Base-by-base conservation (phyloP, 805 yeast genomes). In the Nakazawaea wickerhamii region DNA sequence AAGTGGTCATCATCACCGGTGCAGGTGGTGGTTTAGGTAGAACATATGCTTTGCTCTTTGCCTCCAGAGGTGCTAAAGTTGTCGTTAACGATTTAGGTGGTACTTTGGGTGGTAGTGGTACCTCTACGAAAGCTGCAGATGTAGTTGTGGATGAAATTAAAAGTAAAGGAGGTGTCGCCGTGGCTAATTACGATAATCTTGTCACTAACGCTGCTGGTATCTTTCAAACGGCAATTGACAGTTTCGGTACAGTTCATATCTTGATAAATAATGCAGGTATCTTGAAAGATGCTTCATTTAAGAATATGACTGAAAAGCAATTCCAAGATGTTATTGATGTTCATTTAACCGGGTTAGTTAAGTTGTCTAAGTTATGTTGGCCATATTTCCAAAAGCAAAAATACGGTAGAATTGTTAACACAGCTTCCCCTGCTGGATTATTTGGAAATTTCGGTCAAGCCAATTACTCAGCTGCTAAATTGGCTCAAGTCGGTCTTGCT, bases 1-100 rank as follows among this genome's bases (percentile, higher is more conserved):
- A 84, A 61, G 97, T 91, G 34, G 97, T 91, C 26, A 79, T 91
- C 45, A 80, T 91, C 59, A 91, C 97, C 38, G 99, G 99, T 26
- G 93, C 97, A 37, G 99, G 99, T 50, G 98, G 97, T 52, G 99
- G 98, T 15, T 74, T 91, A 35, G 99, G 99, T 19, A 84, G 75
- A 55, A 79, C 79, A 38, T 91, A 91, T 63, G 95, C 96, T 4
- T 66, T 88, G 25, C 88, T 84, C 53, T 91, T 74, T 64, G 98
- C 95, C 33, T 69, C 79, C 46, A 74, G 95, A 52, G 98, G 98
- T 27, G 99, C 97, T 47, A 82, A 83, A 54, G 96, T 91, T 28
- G 96, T 91, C 20, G 96, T 91, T 25, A 91, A 91, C 60, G 99
- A 91, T 64, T 72, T 91, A 48, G 96, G 97, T 44, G 95, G 95